A percentile compares a stretch with the other conserved stretches of the same genome.
phyloP scores from a whole-genome alignment of 768 basidiomycete species.

The Agrocybe pediades region DNA sequence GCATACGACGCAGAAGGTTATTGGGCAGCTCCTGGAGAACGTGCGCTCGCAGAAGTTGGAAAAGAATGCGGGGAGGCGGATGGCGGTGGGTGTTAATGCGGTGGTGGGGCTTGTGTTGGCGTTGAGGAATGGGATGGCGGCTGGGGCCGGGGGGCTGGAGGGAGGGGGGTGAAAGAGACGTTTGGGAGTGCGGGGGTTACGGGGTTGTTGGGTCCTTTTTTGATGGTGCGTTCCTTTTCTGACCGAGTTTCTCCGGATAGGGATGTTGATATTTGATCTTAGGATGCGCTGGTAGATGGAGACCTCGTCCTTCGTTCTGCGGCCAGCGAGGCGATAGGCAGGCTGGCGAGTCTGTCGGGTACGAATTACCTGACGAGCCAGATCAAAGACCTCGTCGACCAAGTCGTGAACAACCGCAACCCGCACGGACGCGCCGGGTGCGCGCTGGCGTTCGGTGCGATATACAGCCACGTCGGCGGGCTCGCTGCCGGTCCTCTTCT shows the following conservation, averaged over 20 bases:
- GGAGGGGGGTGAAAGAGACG: slow-evolving; percentile 65
- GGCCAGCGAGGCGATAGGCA: slow-evolving; percentile 87
- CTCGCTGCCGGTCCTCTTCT: slow-evolving; percentile 93
- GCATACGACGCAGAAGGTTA: slow-evolving; percentile 49
- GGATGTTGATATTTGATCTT: slow-evolving; percentile 10
- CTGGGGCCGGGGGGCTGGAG: slow-evolving; percentile 56
- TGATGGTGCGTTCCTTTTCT: slow-evolving; percentile 58
- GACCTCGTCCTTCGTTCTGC: slow-evolving; percentile 76
- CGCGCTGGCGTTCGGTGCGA: slow-evolving; percentile 88
- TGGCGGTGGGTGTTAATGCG: slow-evolving; percentile 82
- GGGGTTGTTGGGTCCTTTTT: slow-evolving; percentile 60
- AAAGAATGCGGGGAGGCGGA: slow-evolving; percentile 82
- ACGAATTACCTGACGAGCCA: slow-evolving; percentile 83
- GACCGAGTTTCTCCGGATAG: background rate
- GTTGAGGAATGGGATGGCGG: slow-evolving; percentile 56
- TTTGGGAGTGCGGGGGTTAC: slow-evolving; percentile 70
- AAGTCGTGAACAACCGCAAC: slow-evolving; percentile 92
- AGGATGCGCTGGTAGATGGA: slow-evolving; percentile 83
- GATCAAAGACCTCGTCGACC: slow-evolving; percentile 89
- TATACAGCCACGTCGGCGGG: slow-evolving; percentile 90
- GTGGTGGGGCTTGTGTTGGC: slow-evolving; percentile 73
- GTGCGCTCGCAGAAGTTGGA: slow-evolving; percentile 80
- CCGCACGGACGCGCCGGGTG: slow-evolving; percentile 93
- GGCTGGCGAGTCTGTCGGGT: slow-evolving; percentile 80
- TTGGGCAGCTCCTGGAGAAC: slow-evolving; percentile 63